Conservation (phyloP, 192 early-diverging fungal genomes). For the Coemansia sp. region DNA sequence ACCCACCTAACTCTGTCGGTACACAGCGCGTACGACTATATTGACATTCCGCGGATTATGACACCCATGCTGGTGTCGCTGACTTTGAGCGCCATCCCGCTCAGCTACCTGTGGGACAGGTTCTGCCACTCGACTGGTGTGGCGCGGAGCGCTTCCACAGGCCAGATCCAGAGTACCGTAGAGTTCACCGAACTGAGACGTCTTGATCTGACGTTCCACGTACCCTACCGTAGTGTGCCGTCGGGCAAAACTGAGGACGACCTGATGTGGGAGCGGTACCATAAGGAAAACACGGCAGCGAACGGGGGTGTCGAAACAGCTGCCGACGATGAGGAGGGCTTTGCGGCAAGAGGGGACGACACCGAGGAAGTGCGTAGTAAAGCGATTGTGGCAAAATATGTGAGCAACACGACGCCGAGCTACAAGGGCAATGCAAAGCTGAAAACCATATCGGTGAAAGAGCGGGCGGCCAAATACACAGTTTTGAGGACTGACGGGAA, state of each 20-base stretch:
- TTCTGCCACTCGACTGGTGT: slow-evolving; percentile 11
- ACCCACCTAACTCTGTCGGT: slow-evolving; percentile 31
- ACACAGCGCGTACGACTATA: slow-evolving; percentile 22
- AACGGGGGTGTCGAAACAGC: neutral
- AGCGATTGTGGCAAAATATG: neutral
- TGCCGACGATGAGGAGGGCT: neutral
- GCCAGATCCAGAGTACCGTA: neutral
- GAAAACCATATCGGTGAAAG: slow-evolving; percentile 32
- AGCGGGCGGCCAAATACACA: slow-evolving; percentile 31
- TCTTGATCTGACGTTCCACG: slow-evolving; percentile 29
- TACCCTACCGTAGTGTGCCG: slow-evolving; percentile 34
- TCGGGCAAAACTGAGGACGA: slow-evolving; percentile 33
- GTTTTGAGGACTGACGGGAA: slow-evolving; percentile 15
- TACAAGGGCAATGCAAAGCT: slow-evolving; percentile 25
- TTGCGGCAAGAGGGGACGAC: too few species aligned
- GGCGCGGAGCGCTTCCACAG: neutral
- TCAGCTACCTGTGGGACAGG: slow-evolving; percentile 40
- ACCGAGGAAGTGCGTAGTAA: neutral
- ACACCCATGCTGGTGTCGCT: slow-evolving; percentile 24
- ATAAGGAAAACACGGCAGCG: slow-evolving; percentile 4
- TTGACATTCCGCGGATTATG: slow-evolving; percentile 36
- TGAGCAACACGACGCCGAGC: neutral
- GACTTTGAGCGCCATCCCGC: slow-evolving; percentile 24
- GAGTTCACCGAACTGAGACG: slow-evolving; percentile 22
- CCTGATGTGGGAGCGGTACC: slow-evolving; percentile 25